These are phyloP conservation scores for Dysphania ambrosioides DNA, from an alignment of 148 eudicot species.

Conservation along the genomic window DNA sequence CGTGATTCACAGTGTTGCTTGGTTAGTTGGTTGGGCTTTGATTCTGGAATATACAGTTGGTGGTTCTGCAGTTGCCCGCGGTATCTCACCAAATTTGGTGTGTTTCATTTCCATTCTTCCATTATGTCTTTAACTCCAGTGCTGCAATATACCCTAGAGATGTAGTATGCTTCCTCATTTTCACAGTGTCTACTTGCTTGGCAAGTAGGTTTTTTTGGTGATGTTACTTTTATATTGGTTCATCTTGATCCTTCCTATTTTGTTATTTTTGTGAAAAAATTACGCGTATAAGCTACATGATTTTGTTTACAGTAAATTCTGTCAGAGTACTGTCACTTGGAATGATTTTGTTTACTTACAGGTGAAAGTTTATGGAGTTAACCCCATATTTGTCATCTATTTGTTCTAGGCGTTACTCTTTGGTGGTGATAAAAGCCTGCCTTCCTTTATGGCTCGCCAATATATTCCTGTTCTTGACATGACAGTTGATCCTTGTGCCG, in stretches of 20 bases:
- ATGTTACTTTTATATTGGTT: not conserved
- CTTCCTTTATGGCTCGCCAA: slow-evolving; percentile 48
- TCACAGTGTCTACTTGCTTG: not conserved
- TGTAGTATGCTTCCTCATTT: not conserved
- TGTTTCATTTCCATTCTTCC: slow-evolving; percentile 2
- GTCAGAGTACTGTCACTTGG: not conserved
- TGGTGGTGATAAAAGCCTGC: slow-evolving; percentile 50
- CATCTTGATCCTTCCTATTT: not conserved
- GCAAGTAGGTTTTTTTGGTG: not conserved
- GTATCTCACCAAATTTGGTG: slow-evolving; percentile 71
- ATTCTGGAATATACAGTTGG: slow-evolving; percentile 68
- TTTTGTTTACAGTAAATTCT: not conserved
- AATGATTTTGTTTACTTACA: not conserved
- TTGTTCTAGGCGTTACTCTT: slow-evolving; percentile 47
- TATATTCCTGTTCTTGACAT: slow-evolving; percentile 35
- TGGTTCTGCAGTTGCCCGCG: slow-evolving; percentile 65
- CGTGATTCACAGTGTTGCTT: slow-evolving; percentile 45
- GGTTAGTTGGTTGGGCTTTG: slow-evolving; percentile 65
- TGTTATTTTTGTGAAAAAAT: not conserved
- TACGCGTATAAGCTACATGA: not conserved
- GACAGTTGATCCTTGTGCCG: slow-evolving; percentile 59
- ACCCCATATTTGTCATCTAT: not conserved
- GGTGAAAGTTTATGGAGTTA: slow-evolving; percentile 1
- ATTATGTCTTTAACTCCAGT: not conserved
- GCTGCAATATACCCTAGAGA: not conserved